Conservation (phyloP, 345 rosid species). For the Anacardium occidentale region DNA sequence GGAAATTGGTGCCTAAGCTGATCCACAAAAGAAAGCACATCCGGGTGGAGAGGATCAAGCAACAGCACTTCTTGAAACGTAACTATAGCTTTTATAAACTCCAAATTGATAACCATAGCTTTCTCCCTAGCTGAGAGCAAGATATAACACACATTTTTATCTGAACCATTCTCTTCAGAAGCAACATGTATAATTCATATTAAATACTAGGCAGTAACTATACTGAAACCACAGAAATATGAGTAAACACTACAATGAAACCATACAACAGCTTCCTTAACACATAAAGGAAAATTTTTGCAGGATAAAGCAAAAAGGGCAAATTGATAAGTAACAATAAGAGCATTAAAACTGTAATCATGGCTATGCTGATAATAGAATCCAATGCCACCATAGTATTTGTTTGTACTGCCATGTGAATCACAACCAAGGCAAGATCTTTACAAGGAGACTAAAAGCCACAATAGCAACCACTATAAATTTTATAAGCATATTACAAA, state of each 20-base stretch:
- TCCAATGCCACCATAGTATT: not conserved
- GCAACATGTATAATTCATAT: not conserved
- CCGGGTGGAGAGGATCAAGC: constrained; percentile 73
- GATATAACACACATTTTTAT: not conserved
- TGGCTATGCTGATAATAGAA: not conserved
- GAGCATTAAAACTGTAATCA: not conserved
- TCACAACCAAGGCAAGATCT: not conserved
- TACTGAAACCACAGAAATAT: no score
- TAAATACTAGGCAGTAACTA: not conserved
- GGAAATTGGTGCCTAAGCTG: constrained; percentile 74
- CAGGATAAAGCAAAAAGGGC: not conserved
- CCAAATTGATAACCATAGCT: constrained; percentile 88
- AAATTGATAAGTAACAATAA: not conserved
- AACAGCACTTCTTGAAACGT: constrained; percentile 80
- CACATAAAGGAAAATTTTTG: not conserved
- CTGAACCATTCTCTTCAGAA: not conserved
- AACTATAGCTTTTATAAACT: constrained; percentile 75
- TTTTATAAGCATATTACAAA: not conserved
- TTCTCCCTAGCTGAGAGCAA: constrained; percentile 64
- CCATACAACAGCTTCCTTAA: not conserved
- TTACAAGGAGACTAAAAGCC: not conserved
- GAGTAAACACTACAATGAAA: no score
- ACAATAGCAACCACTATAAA: not conserved
- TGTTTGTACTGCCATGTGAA: not conserved
- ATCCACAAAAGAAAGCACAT: constrained; percentile 75